Evolutionary conservation across 2,329 filamentous ascomycete species (phyloP).

Genomic region (Fusarium buxicola): DNA sequence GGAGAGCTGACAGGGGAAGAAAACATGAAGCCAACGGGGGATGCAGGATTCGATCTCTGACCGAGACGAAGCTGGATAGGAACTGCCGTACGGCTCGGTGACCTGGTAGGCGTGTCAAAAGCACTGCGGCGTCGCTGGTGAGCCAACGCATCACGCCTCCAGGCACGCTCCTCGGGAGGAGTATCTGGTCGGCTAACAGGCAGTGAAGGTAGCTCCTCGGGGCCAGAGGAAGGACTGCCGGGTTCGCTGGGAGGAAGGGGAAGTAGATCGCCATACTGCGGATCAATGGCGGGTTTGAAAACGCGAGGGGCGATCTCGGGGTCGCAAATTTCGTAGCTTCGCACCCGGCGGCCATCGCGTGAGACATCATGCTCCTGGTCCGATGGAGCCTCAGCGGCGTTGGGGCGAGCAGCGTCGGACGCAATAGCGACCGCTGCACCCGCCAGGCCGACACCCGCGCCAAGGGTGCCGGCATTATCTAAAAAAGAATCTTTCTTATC

Average conservation of each 20-base stretch:
- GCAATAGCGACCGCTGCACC: constrained; percentile 59
- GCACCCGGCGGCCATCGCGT: constrained; percentile 40
- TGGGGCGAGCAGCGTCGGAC: constrained; percentile 55
- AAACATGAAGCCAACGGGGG: constrained; percentile 54
- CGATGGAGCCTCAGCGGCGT: constrained; percentile 59
- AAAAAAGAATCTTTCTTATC: constrained; percentile 72
- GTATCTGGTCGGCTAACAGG: constrained; percentile 71
- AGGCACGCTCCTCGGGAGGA: constrained; percentile 60
- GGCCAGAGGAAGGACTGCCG: constrained; percentile 57
- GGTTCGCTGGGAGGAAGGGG: constrained; percentile 71
- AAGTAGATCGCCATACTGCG: constrained; percentile 72
- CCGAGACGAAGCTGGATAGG: constrained; percentile 67
- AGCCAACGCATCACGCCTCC: constrained; percentile 54
- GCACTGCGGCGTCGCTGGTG: constrained; percentile 63
- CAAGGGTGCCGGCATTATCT: constrained; percentile 77
- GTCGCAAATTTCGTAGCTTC: constrained; percentile 58
- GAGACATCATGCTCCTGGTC: constrained; percentile 52
- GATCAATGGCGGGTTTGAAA: constrained; percentile 74
- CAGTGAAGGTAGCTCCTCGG: constrained; percentile 62
- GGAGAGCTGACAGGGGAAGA: constrained; percentile 56
- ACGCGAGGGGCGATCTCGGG: constrained; percentile 68
- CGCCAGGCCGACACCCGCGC: constrained; percentile 75
- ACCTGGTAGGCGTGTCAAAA: constrained; percentile 61
- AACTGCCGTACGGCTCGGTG: constrained; percentile 68
- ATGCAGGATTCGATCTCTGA: constrained; percentile 58